Base-by-base conservation (phyloP, 2,329 filamentous ascomycete species). In the Beauveria pseudobassiana region DNA sequence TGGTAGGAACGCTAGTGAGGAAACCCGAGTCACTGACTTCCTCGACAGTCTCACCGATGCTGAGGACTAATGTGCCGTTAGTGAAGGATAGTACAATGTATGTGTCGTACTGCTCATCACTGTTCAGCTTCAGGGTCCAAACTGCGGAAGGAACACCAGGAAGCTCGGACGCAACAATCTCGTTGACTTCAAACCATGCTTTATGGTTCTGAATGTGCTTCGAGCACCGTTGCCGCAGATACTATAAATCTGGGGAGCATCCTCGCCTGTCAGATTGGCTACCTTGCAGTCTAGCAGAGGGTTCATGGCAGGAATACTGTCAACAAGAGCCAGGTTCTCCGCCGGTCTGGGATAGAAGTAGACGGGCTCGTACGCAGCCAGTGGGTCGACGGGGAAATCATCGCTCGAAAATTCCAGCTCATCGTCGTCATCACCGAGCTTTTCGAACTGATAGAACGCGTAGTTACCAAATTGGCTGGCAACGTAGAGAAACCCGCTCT, bases 61-160 rank as follows among this genome's bases (percentile, higher is more conserved):
- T 96, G 18, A 99, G 80, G 1, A 98, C 93, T 14, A 98, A 80
- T 0, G 95, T 99, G 34, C 87, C 89, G 67, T 96, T 96, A 45
- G 88, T 87, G 70, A 96, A 95, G 2, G 92, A 96, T 5, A 99
- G 81, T n/a, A 99, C 85, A 64, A 99, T 96, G 70, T 98, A 97
- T 0, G 91, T 89, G 74, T 99, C 93, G 66, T 88, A 96, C 67
- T 93, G 85, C 67, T 98, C 93, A 20, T 84, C 83, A 22, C 86
- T 85, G 43, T 86, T 89, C 52, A 96, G 78, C 73, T 96, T 97
- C 0, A 96, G 92, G 0, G 95, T 97, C 93, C 95, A 99, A 3
- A 99, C 93, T 1, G 90, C 89, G 0, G 89, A 90, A 3, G 93
- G 92, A n/a, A 90, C 87, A 70, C 91, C 90, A 10, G 92, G 93